Percentiles rank a stretch among this genome's conserved stretches.
These are phyloP conservation scores for Aspergillus aculeatus DNA, from an alignment of 2,329 filamentous ascomycete genomes.

Conservation along the genomic window DNA sequence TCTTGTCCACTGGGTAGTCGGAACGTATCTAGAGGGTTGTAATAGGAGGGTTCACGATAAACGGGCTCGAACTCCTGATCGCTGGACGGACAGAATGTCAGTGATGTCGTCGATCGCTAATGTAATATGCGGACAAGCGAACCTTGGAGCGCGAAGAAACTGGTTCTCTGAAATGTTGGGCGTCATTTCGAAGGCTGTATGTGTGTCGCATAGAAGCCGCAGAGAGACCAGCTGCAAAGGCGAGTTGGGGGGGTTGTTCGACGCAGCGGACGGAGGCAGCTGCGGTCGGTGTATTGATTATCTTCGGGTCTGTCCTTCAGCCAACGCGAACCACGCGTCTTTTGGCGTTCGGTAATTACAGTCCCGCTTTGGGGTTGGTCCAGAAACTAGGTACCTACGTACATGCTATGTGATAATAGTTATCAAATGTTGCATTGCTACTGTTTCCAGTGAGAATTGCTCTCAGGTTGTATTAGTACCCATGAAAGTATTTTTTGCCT, in stretches of 20 bases:
- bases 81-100: conserved; percentile 13
- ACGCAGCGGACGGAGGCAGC: background rate
- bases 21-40: conserved; percentile 75
- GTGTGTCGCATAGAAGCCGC: background rate
- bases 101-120: background rate
- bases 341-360: conserved; percentile 28
- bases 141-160: conserved; percentile 34
- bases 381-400: background rate
- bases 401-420: background rate
- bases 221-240: background rate
- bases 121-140: conserved; percentile 10
- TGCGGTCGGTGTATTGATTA: conserved; percentile 2
- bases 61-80: conserved; percentile 43
- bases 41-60: conserved; percentile 59
- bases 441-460: too few species aligned
- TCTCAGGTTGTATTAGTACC: too few species aligned
- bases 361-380: conserved; percentile 21
- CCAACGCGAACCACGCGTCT: conserved; percentile 26
- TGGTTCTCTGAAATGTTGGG: conserved; percentile 16
- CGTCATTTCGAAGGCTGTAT: conserved; percentile 15
- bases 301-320: background rate
- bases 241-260: background rate
- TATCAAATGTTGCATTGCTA: too few species aligned
- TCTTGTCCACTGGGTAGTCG: conserved; percentile 62
- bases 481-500: too few species aligned